Evolutionary conservation across 1,284 basidiomycete genomes (phyloP), one percentile per base, ranked within the genome.

Genomic region (Heliocybe sulcata): DNA sequence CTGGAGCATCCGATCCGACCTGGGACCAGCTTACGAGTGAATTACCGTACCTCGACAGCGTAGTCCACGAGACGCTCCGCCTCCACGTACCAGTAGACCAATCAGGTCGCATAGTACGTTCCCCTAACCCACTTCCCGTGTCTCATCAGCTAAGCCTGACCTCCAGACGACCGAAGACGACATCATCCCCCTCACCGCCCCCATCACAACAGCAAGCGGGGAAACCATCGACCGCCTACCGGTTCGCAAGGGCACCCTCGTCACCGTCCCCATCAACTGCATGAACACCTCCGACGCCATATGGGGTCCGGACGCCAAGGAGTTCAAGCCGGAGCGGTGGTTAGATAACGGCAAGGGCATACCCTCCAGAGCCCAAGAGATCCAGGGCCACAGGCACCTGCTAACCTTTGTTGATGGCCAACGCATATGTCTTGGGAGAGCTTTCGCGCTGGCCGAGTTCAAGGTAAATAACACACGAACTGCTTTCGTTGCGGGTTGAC

Each of bases 221-320:
- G 57, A 71, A 47, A 58, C 62, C 0, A 67, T 77, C 3, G 64
- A 71, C 48, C 67, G 69, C 29, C 64, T 84, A 45, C 57, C 69
- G 1, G 65, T 84, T 45, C 61, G 69, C 12, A 79, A 77, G 59
- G 80, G 80, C 4, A 73, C 74, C 0, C 52, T 61, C 1, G 56
- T 84, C 10, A 63, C 60, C 1, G 66, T 76, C 0, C 72, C 80
- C 0, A 70, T 77, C 20, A 52, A 60, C 1, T 63, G 63, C 22
- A 72, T 83, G 45, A 81, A 85, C 61, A 64, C 67, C 47, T 81
- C 72, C 52, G 74, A 62, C 56, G 68, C 60, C 31, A 65, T 82
- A 26, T 85, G 82, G 74, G 79, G 65, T 47, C 38, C 59, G 2
- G 63, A 67, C 54, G 64, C 63, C 48, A 61, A 55, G 52, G 61